Evolutionary conservation across 805 yeast genomes (phyloP), one percentile per base, ranked within the genome.

Genomic region (Citeromyces nyonsensis): DNA sequence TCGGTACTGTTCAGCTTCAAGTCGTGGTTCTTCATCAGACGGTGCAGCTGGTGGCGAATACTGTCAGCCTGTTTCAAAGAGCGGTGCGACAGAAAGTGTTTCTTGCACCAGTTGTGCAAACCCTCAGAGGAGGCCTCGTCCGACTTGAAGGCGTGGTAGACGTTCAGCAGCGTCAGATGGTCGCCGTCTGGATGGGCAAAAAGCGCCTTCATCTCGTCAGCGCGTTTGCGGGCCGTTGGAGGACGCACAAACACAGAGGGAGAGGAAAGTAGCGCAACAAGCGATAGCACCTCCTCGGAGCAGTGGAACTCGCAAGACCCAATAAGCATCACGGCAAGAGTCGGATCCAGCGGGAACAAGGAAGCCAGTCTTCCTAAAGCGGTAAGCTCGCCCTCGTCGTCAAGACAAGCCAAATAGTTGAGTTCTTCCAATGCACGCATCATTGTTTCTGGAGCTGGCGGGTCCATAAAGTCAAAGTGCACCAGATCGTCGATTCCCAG

Each of bases 391-490:
- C 97, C 98, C 30, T 84, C 88, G 51, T 91, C 95, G 42, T 83
- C 82, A 33, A 88, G 65, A 59, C 96, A 91, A 14, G 79, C 76
- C 39, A 88, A 61, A 50, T 84, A 91, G 50, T 91, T 86, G 47
- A 88, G 66, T 54, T 88, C 98, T 54, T 88, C 98, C 40, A 88
- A 61, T 0, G 97, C 97, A 52, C 98, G 69, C 98, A 91, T 91
- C 98, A 88, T 91, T 5, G 98, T 91, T 56, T 88, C 98, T 7
- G 98, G 98, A 3, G 97, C 97, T 10, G 98, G 98, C 6, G 98
- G 97, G 50, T 88, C 98, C 94, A 88, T 88, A 51, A 91, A 88
- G 53, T 91, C 98, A 49, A 88, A 88, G 57, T 88, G 97, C 26
- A 91, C 98, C 47, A 88, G 69, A 57, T 88, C 97, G 50, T 91